phyloP scores from a whole-genome alignment of 2,329 filamentous ascomycete species.

The Dactylellina drechsleri region DNA sequence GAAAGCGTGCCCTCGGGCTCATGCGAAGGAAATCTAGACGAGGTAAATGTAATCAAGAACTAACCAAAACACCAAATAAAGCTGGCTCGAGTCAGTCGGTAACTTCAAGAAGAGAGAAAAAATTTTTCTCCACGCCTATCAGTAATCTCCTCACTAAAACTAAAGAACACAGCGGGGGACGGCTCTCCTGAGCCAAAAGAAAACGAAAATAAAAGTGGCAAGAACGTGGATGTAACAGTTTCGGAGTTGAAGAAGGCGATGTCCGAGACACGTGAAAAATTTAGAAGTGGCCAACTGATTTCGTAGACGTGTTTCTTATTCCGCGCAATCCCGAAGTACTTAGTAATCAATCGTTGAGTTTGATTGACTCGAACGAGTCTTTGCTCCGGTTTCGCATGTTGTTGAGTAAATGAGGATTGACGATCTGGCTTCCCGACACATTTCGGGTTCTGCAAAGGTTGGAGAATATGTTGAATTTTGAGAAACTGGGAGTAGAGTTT shows the following conservation, averaged over 20 bases:
- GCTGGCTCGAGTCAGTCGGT: not conserved
- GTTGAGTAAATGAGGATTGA: constrained; percentile 16
- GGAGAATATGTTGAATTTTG: constrained; percentile 15
- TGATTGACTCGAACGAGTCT: constrained; percentile 29
- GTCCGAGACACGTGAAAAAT: not conserved
- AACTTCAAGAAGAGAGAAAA: not conserved
- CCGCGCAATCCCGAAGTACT: constrained; percentile 1
- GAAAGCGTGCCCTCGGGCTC: constrained; percentile 4
- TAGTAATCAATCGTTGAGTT: constrained; percentile 34
- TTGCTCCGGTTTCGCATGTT: constrained; percentile 29
- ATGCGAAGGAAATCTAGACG: constrained; percentile 18
- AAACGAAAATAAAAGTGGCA: constrained; percentile 14
- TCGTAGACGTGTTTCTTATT: constrained; percentile 9
- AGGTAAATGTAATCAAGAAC: not conserved
- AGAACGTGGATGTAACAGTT: not conserved
- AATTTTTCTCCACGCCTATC: not conserved
- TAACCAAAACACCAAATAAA: not conserved
- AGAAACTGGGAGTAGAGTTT: not conserved
- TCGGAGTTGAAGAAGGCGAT: not conserved
- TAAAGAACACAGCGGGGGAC: not conserved
- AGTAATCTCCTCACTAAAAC: constrained; percentile 4
- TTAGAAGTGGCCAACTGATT: no score
- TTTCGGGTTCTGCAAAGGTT: constrained; percentile 13
- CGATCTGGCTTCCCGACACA: constrained; percentile 20
- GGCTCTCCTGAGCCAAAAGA: not conserved